Conservation (phyloP, 805 yeast genomes). For the Sugiyamaella qingdaonensis region DNA sequence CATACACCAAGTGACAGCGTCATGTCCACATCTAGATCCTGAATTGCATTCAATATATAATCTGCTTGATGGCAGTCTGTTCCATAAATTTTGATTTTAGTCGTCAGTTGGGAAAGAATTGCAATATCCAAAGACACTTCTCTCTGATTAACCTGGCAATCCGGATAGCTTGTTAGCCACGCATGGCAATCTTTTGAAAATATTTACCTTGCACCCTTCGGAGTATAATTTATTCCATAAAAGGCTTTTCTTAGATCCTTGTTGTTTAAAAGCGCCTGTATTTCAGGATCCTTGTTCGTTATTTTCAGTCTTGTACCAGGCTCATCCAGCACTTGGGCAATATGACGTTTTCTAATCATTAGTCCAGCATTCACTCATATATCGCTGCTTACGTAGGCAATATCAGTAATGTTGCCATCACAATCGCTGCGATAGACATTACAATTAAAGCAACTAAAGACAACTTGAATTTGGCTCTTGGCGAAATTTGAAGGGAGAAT, state of each 20-base stretch:
- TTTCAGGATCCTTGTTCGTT: slow-evolving; percentile 26
- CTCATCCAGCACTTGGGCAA: background rate
- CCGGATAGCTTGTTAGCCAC: slow-evolving; percentile 33
- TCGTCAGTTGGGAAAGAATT: slow-evolving; percentile 53
- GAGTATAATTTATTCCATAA: slow-evolving; percentile 60
- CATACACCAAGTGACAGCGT: slow-evolving; percentile 60
- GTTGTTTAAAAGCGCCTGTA: slow-evolving; percentile 37
- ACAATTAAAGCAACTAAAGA: background rate
- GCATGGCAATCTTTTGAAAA: background rate
- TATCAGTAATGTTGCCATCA: background rate
- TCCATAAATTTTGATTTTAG: slow-evolving; percentile 54
- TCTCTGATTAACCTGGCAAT: slow-evolving; percentile 46
- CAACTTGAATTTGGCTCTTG: background rate
- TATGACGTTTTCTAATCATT: no score
- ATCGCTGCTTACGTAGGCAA: background rate
- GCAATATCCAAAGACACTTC: slow-evolving; percentile 57
- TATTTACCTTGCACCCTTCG: slow-evolving; percentile 43
- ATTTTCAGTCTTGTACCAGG: slow-evolving; percentile 5
- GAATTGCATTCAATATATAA: slow-evolving; percentile 49
- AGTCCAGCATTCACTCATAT: no score
- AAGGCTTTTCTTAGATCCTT: slow-evolving; percentile 38
- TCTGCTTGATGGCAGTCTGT: slow-evolving; percentile 58
- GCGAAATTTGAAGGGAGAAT: background rate
- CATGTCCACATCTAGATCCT: slow-evolving; percentile 47
- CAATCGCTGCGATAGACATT: background rate